Evolutionary conservation across 257 asterid species (phyloP).

Genomic region (Jaltomata sinuosa): DNA sequence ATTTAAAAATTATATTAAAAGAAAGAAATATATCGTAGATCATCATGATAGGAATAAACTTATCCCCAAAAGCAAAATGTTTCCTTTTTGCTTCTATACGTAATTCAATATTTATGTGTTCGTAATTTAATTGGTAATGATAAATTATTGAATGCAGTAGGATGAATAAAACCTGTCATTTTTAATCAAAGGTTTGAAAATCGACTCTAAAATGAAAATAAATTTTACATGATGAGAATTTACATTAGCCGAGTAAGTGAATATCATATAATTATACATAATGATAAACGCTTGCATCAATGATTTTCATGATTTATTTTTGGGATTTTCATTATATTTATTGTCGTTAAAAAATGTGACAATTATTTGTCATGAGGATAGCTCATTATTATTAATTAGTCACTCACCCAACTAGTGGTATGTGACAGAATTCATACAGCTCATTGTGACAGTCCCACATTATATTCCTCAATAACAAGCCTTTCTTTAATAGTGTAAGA

Average conservation of each 20-base stretch:
- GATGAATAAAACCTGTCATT: too few species aligned
- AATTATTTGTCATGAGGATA: not conserved
- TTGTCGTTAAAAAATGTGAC: not conserved
- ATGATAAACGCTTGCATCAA: not conserved
- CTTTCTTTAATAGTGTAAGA: not conserved
- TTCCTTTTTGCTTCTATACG: not conserved
- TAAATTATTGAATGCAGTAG: not conserved
- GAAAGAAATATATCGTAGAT: not conserved
- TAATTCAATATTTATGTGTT: not conserved
- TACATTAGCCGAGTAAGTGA: not conserved
- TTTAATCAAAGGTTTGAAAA: too few species aligned
- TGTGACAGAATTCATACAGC: constrained; percentile 24
- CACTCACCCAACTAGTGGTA: not conserved
- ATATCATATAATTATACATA: not conserved
- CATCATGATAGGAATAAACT: not conserved
- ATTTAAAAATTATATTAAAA: not conserved
- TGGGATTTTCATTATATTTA: not conserved
- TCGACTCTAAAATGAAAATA: not conserved
- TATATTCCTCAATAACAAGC: not conserved
- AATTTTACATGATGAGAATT: not conserved
- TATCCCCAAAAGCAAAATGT: not conserved
- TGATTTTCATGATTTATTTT: not conserved
- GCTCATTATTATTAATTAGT: constrained; percentile 2
- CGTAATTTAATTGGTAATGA: not conserved
- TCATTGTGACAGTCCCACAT: constrained; percentile 14